Base-by-base conservation (phyloP, 805 yeast species). In the Candida ficus region DNA sequence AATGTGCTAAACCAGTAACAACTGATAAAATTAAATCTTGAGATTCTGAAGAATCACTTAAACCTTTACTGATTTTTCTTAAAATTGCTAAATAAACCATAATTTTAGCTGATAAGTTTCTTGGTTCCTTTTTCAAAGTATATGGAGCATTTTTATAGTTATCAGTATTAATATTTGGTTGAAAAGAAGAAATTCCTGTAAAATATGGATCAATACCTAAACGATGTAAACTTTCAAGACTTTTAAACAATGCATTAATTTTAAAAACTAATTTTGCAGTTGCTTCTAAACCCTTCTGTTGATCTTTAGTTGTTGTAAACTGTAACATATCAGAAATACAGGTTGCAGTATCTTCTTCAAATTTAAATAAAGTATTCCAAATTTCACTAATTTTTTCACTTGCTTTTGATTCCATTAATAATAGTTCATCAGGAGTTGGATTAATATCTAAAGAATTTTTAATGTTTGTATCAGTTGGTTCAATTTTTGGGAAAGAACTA, bases 321-420 rank as follows among this genome's bases (percentile, higher is more conserved):
- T 88, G 84, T 35, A 93, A 74, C 96, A 93, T 90, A 49, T 86
- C 91, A 3, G 95, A 84, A 14, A 93, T 88, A 56, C 88, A 80
- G 0, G 87, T 74, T 0, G 98, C 98, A 3, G 95, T 75, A 14
- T 80, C 79, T 58, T 90, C 99, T 61, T 93, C 99, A 59, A 78
- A 95, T 28, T 82, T 83, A 39, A 95, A 88, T 23, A 95, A 67
- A 0, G 86, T 80, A 17, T 86, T 71, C 98, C 99, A 95, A 29
- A 91, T 83, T 30, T 74, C 75, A 37, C 70, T 62, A 12, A 78
- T 69, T 18, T 70, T 64, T 7, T 72, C 66, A 66, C 83, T 89
- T 41, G 90, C 76, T 39, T 73, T 73, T 33, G 72, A 70, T 58
- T 91, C 95, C 48, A 78, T 67, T 4, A 65, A 60, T 19, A 78